Percentiles rank a stretch among this genome's conserved stretches.
phyloP scores from a whole-genome alignment of 192 early-diverging fungal genomes.

The Coemansia guatemalensis region DNA sequence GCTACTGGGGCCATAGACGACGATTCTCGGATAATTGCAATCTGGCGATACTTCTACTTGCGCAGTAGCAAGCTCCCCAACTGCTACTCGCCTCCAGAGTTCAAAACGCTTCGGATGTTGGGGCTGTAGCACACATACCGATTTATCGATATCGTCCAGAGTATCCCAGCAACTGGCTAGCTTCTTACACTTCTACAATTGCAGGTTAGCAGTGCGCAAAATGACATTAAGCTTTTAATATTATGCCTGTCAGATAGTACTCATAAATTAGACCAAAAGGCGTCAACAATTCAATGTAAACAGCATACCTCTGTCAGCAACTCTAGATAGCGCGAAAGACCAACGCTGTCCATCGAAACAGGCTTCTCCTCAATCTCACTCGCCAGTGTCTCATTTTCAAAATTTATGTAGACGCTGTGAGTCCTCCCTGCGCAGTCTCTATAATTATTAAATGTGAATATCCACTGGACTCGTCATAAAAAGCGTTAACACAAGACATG shows the following conservation, averaged over 20 bases:
- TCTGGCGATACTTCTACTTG: constrained; percentile 30
- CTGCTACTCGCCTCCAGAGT: constrained; percentile 39
- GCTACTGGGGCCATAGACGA: constrained; percentile 37
- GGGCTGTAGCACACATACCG: constrained; percentile 42
- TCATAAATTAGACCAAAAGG: too few relatives aligned
- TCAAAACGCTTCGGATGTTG: constrained; percentile 28
- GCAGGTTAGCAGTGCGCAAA: too few relatives aligned
- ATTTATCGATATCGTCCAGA: constrained; percentile 33
- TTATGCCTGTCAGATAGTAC: too few relatives aligned
- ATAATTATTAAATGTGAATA: neutral
- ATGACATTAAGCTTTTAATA: too few relatives aligned
- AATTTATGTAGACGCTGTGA: constrained; percentile 29
- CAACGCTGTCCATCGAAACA: constrained; percentile 15
- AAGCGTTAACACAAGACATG: neutral
- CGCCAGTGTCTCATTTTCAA: constrained; percentile 21
- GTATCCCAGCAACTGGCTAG: constrained; percentile 22
- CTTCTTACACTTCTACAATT: constrained; percentile 26
- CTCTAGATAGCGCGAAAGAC: constrained; percentile 20
- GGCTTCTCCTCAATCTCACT: constrained; percentile 26
- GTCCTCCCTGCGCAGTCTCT: constrained; percentile 26
- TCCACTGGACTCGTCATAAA: neutral
- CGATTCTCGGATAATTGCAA: constrained; percentile 19
- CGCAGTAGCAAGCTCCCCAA: constrained; percentile 23
- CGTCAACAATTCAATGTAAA: too few relatives aligned
- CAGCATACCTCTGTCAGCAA: constrained; percentile 19